Evolutionary conservation across 1,284 basidiomycete species (phyloP), one percentile per base, ranked within the genome.

Genomic region (Wallemia ichthyophaga): DNA sequence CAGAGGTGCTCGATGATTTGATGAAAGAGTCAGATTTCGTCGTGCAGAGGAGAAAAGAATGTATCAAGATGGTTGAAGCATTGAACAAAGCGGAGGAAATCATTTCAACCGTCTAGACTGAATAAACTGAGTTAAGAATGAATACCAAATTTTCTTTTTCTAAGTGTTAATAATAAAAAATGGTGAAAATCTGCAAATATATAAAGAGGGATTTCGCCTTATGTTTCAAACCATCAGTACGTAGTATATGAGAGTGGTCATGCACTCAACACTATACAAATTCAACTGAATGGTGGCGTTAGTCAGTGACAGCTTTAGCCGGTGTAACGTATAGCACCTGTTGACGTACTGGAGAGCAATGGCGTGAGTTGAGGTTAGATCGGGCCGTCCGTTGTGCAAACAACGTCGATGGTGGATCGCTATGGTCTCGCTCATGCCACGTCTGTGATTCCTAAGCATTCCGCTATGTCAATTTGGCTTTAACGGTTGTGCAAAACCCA

Each of bases 1-100:
- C 59, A 7, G 61, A 61, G 2, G 59, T 59, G 32, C 61, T 61
- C n/a, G 53, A 54, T 33, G 57, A 60, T n/a, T 56, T 62, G 32
- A 60, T 62, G 60, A 56, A 61, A 33, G 61, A 62, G 31, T 21
- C 13, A 1, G 56, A 25, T 26, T 31, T 58, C 54, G 54, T 24
- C 55, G 0, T 25, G 27, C 58, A 62, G 57, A 62, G 87, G 67
- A 77, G 87, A 70, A 87, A 86, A 73, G 88, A 94, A 71, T 83
- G 87, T 63, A 76, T 84, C 62, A 75, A 78, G 65, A 91, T 91
- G 86, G 79, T 92, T 58, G 74, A 78, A 57, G 88, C 86, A 27
- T 74, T 92, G 62, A 88, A 87, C 71, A 85, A 88, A 74, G 86
- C 86, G 11, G 88, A 92, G 71, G 84, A 88, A 78, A 72, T 72